A percentile compares a stretch with the other conserved stretches of the same genome.
Evolutionary conservation across 2,329 filamentous ascomycete species (phyloP).

Genomic region (Monosporascus sp.): DNA sequence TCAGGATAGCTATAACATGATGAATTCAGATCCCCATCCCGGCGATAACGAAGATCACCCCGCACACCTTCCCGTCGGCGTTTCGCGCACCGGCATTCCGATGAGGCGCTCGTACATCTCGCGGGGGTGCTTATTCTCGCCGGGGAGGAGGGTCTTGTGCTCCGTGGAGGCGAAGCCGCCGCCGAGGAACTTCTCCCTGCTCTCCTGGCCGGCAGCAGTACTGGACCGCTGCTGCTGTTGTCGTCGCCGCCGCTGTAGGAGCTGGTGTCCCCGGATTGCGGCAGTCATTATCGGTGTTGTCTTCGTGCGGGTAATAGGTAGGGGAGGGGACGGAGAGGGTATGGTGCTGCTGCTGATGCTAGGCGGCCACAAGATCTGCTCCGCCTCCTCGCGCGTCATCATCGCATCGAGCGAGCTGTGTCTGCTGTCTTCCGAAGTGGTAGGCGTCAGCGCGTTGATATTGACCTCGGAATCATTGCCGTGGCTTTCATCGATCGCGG

Average conservation of each 20-base stretch:
- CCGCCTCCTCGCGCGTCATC: slow-evolving; percentile 21
- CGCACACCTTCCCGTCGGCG: neutral
- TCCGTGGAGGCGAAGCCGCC: slow-evolving; percentile 32
- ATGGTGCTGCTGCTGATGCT: neutral
- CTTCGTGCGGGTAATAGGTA: no score
- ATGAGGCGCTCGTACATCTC: neutral
- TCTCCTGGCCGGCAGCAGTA: slow-evolving; percentile 10
- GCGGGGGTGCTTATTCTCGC: slow-evolving; percentile 28
- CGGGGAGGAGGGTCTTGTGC: slow-evolving; percentile 32
- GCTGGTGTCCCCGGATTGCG: neutral
- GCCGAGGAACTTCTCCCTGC: slow-evolving; percentile 35
- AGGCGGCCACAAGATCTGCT: slow-evolving; percentile 16
- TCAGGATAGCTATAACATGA: no score
- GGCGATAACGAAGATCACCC: neutral
- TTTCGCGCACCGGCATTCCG: neutral
- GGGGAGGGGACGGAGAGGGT: neutral
- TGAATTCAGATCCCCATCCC: no score
- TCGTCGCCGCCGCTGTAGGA: neutral
- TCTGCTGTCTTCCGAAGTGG: neutral
- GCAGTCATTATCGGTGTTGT: no score
- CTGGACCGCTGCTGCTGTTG: neutral
- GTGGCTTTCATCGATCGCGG: no score
- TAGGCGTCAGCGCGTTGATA: neutral
- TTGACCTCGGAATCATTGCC: no score
- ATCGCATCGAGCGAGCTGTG: slow-evolving; percentile 5